Conservation (phyloP, 169 alveolate species). For the Eimeria sp. region DNA sequence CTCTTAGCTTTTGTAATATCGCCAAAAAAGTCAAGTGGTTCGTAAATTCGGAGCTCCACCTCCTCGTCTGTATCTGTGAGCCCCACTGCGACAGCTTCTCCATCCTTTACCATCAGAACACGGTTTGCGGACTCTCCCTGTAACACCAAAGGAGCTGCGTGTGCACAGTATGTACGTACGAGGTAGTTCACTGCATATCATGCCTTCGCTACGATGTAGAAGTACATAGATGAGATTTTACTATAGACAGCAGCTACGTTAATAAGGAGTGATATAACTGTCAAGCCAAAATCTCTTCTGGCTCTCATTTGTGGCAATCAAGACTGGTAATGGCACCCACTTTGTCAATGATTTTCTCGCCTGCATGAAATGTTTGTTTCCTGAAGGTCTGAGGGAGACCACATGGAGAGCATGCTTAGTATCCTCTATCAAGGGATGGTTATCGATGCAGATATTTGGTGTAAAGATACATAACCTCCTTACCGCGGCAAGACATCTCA, state of each 20-base stretch:
- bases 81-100: slow-evolving; percentile 82
- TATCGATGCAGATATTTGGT: not conserved
- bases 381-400: slow-evolving; percentile 59
- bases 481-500: slow-evolving; percentile 80
- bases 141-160: not conserved
- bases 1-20: slow-evolving; percentile 71
- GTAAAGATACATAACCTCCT: not conserved
- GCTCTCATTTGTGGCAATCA: not conserved
- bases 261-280: not conserved
- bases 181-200: not conserved
- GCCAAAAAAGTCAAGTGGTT: slow-evolving; percentile 81
- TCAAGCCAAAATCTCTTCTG: not conserved
- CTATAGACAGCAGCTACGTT: not conserved
- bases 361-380: slow-evolving; percentile 69
- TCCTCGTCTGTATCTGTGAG: slow-evolving; percentile 51
- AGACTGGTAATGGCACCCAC: not conserved
- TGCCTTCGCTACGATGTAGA: not conserved
- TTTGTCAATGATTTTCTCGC: slow-evolving; percentile 50
- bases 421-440: not conserved
- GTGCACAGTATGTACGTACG: not conserved
- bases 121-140: slow-evolving; percentile 63
- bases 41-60: slow-evolving; percentile 68
- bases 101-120: slow-evolving; percentile 79
- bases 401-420: not conserved
- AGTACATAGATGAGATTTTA: not conserved